Base-by-base conservation (phyloP, 1,284 basidiomycete species). In the Erythrobasidium hasegawianum region DNA sequence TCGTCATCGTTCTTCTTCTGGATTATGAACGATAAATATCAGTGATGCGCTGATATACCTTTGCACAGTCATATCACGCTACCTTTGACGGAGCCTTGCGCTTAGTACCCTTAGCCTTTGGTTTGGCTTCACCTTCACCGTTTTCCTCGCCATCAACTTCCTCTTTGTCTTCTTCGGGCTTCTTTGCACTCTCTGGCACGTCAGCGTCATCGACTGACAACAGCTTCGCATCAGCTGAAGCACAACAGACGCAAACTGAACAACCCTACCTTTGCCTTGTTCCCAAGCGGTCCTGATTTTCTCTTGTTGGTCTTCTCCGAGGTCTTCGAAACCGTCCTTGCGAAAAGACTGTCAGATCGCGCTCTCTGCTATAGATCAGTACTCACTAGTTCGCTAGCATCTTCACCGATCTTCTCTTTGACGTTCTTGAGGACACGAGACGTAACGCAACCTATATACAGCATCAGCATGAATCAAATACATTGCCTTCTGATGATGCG, bases 151-250 rank as follows among this genome's bases (percentile, higher is more conserved):
- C 66, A 26, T 27, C 70, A 39, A 47, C 57, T 11, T 33, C 33
- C 4, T 4, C 5, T 11, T 33, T 33, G 11, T 33, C 33, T 24
- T 50, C 64, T 2, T 64, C 62, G 4, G 65, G 67, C 64, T 72
- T 73, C 38, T 69, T 66, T 11, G 72, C 72, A 7, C 68, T 43
- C 1, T 72, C 71, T 41, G 72, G 72, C 29, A 73, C 68, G 53
- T 73, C 72, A 41, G 67, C 68, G 26, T 68, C 67, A 5, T 29
- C 72, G 4, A 72, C 70, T 72, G 59, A 22, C n/a, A n/a, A n/a
- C n/a, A n/a, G n/a, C n/a, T n/a, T n/a, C n/a, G n/a, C n/a, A n/a
- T n/a, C n/a, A n/a, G n/a, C n/a, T n/a, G n/a, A n/a, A n/a, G n/a
- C n/a, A n/a, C n/a, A n/a, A n/a, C n/a, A n/a, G n/a, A n/a, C n/a